Conservation (phyloP, 2,329 filamentous ascomycete genomes). For the Colletotrichum agaves region DNA sequence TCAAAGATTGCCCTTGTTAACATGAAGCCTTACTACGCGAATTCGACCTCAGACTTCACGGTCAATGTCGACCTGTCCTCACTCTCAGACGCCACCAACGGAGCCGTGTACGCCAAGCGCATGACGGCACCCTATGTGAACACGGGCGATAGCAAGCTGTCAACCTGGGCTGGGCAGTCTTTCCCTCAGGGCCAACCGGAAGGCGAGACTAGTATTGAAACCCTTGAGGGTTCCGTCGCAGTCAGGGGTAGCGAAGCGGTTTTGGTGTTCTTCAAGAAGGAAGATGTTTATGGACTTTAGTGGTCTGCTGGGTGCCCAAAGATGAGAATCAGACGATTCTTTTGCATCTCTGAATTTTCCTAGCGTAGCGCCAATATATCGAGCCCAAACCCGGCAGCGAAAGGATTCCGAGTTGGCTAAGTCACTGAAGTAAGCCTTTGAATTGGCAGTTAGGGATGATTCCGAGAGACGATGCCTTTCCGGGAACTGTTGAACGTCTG, state of each 20-base stretch:
- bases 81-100: neutral
- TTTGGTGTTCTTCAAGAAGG: constrained; percentile 2
- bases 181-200: constrained; percentile 12
- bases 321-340: too few species aligned
- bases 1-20: constrained; percentile 25
- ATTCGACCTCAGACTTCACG: constrained; percentile 12
- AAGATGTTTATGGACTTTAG: neutral
- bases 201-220: constrained; percentile 8
- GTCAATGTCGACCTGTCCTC: constrained; percentile 2
- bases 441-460: too few species aligned
- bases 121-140: constrained; percentile 30
- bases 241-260: constrained; percentile 23
- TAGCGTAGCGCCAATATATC: too few species aligned
- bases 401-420: too few species aligned
- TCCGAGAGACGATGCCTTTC: too few species aligned
- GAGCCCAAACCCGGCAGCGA: too few species aligned
- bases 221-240: neutral
- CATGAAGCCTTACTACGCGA: constrained; percentile 25
- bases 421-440: too few species aligned
- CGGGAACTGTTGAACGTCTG: too few species aligned
- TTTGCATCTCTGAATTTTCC: too few species aligned
- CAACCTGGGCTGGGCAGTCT: constrained; percentile 10
- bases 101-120: neutral
- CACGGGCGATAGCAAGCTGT: constrained; percentile 1
- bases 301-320: too few species aligned